Conservation (phyloP, 441 rosid species). For the Croton setiger region DNA sequence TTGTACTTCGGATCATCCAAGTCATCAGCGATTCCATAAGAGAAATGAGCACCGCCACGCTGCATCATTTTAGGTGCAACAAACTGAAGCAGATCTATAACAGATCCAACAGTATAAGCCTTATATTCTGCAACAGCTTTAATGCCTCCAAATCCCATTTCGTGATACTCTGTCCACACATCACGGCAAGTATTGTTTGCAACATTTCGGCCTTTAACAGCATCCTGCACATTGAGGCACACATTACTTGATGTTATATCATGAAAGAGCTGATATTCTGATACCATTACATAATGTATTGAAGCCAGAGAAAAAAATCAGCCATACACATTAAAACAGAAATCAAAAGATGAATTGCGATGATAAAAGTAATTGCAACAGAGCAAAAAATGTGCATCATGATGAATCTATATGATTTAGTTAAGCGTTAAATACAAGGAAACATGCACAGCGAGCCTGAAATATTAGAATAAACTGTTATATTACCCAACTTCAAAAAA, state of each 20-base stretch:
- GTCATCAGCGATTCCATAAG: conserved; percentile 90
- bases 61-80: conserved; percentile 98
- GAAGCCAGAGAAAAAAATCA: not conserved
- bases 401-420: not conserved
- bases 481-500: not conserved
- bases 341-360: not conserved
- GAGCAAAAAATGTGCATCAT: not conserved
- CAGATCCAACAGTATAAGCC: conserved; percentile 63
- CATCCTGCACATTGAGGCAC: conserved; percentile 57
- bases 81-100: conserved; percentile 63
- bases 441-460: not conserved
- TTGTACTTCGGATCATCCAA: conserved; percentile 81
- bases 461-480: not conserved
- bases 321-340: not conserved
- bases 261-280: too few species aligned
- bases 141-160: conserved; percentile 85
- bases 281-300: conserved; percentile 3
- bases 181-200: conserved; percentile 74
- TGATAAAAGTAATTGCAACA: conserved; percentile 8
- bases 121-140: conserved; percentile 78
- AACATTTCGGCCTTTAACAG: conserved; percentile 68
- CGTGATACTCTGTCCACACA: conserved; percentile 97
- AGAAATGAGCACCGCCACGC: conserved; percentile 86
- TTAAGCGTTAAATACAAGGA: conserved; percentile 4
- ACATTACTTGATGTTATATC: not conserved